Evolutionary conservation across 768 basidiomycete genomes (phyloP).

Genomic region (Pleurotus cornucopiae): DNA sequence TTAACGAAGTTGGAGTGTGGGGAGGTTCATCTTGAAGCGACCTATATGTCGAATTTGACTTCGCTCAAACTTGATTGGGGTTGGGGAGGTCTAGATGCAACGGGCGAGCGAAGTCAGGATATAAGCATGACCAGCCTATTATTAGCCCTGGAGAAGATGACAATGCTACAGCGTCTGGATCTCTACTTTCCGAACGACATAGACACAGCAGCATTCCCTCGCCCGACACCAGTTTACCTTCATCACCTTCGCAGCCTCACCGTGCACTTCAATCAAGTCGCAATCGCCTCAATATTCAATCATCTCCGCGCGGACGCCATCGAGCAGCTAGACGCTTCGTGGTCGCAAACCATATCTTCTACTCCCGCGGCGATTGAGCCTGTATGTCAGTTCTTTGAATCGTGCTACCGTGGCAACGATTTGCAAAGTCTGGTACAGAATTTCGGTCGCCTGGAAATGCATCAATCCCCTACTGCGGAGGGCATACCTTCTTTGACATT

Average conservation of each 20-base stretch:
- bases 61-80: not conserved
- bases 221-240: not conserved
- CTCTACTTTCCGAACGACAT: not conserved
- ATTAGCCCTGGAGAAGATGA: not conserved
- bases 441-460: not conserved
- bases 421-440: not conserved
- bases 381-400: not conserved
- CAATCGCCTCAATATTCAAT: not conserved
- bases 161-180: not conserved
- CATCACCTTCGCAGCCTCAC: not conserved
- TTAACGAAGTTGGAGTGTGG: too few species aligned
- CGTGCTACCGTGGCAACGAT: not conserved
- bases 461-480: not conserved
- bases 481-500: not conserved
- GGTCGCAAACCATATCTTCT: not conserved
- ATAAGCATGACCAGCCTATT: not conserved
- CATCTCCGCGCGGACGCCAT: not conserved
- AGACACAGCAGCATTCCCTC: not conserved
- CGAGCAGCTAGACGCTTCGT: not conserved
- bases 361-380: not conserved
- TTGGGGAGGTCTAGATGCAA: not conserved
- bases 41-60: not conserved
- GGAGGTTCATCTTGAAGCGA: not conserved
- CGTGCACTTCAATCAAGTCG: not conserved
- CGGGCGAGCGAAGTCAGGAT: not conserved